Base-by-base conservation (phyloP, 2,329 filamentous ascomycete genomes). In the Cordyceps javanica region DNA sequence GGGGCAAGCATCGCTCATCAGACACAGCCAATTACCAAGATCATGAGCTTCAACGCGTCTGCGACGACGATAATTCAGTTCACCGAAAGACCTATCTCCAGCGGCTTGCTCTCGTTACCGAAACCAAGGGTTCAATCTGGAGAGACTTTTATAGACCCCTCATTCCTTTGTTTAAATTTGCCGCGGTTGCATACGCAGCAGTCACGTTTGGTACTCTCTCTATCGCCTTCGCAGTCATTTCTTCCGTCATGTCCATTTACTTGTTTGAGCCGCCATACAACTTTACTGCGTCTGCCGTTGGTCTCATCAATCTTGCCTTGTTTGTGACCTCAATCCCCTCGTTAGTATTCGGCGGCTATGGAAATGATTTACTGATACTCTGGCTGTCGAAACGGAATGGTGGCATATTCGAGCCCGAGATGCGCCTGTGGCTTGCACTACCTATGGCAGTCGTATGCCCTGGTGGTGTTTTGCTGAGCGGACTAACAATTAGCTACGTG, bases 351-450 rank as follows among this genome's bases (percentile, higher is more conserved):
- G 70, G 70, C 1, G 73, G 73, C 0, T 65, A 68, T 1, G 36
- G 76, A 1, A 69, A 69, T 2, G 75, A 77, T 59, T 65, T 66
- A 61, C 67, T 68, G 1, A 72, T 75, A 26, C 25, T 73, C 5
- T 66, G 64, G 39, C 64, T 74, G 11, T 64, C 75, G 0, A 67
- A 65, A 19, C 65, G 70, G 0, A 75, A 75, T 10, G 66, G 67
- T 2, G 73, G 73, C 7, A 67, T 73, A 32, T 75, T 72, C 45
- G 74, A 77, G 59, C 74, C 75, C 0, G 75, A 77, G 55, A 75
- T 76, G 68, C 66, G 74, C 1, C 62, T 77, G 16, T 73, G 62
- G 78, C 64, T 82, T 11, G 73, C 72, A 5, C 41, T 45, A n/a
- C 62, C 60, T 7, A 48, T 61, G 4, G 65, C 65, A 0, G 21